Base-by-base conservation (phyloP, 2,329 filamentous ascomycete genomes). In the Fusarium sp. region DNA sequence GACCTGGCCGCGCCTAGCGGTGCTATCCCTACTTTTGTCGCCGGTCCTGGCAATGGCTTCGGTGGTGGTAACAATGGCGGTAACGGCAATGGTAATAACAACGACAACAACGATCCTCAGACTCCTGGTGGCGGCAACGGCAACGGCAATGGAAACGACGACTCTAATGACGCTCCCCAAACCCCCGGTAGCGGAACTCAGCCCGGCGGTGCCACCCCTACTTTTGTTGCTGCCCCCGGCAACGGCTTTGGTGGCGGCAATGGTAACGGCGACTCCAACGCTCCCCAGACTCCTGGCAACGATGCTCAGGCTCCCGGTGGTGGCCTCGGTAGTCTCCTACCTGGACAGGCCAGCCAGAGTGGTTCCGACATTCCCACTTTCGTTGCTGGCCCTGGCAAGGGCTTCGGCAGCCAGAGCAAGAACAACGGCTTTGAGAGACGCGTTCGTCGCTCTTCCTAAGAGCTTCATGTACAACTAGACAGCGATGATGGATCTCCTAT, bases 331-430 rank as follows among this genome's bases (percentile, higher is more conserved):
- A 18, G 25, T 30, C 45, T 48, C 7, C 45, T 29, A n/a, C 45
- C 24, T n/a, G 32, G 41, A 18, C 18, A 53, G 29, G 63, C 30
- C 41, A 53, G 27, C 24, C 61, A 66, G 49, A 13, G 48, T 20
- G 42, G 41, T 27, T 55, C 42, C 24, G 25, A 45, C 30, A 54
- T 70, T 37, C 65, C 69, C 16, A 71, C 69, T 24, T 72, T 70
- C 40, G 53, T 47, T 22, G 69, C 69, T 24, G 61, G 60, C 29
- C 67, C 67, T 4, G 64, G 64, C 20, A 57, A 57, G 30, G 67
- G 68, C 20, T 56, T 70, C 22, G 64, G 65, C 24, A 48, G 63
- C 18, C 37, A 51, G 40, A 20, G 42, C 29, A 32, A 70, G 54
- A 55, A 44, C 40, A 57, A 52, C 37, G 66, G 62, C 40, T 70